These are phyloP conservation scores for Dryas alaskensis DNA, from an alignment of 306 rosid genomes.

Conservation along the genomic window DNA sequence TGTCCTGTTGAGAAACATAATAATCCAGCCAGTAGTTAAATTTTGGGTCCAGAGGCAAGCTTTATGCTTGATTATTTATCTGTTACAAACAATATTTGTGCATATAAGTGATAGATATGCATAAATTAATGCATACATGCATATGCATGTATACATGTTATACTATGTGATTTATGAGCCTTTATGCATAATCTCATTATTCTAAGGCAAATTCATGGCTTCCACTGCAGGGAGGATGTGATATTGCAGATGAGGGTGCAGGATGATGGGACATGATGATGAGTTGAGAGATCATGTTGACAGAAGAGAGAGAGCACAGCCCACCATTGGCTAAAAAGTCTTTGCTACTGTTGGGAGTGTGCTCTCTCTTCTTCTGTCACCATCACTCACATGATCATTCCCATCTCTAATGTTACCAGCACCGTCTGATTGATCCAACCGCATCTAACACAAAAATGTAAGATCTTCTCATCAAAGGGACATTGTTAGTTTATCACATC, in stretches of 20 bases:
- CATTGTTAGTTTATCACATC: background rate
- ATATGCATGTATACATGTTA: background rate
- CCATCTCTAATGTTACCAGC: background rate
- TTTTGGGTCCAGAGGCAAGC: background rate
- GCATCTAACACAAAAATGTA: background rate
- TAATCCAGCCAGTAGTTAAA: background rate
- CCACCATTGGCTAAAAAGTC: conserved; percentile 44
- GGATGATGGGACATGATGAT: background rate
- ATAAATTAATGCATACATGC: too few species aligned
- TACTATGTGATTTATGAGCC: background rate
- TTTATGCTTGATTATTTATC: background rate
- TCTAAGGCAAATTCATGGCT: background rate
- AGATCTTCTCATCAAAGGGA: background rate
- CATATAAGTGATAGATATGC: too few species aligned
- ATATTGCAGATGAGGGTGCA: background rate
- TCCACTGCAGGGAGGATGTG: background rate
- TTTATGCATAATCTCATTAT: background rate
- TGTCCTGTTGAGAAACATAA: background rate
- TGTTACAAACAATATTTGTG: background rate
- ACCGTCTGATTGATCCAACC: conserved; percentile 6
- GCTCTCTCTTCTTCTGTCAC: conserved; percentile 75
- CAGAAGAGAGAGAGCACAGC: conserved; percentile 99
- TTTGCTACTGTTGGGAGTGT: conserved; percentile 78
- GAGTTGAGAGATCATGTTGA: conserved; percentile 50
- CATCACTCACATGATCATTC: conserved; percentile 14